Percentiles rank a stretch among this genome's conserved stretches.
Evolutionary conservation across 148 eudicot species (phyloP).

Genomic region (Diospyros kaki): DNA sequence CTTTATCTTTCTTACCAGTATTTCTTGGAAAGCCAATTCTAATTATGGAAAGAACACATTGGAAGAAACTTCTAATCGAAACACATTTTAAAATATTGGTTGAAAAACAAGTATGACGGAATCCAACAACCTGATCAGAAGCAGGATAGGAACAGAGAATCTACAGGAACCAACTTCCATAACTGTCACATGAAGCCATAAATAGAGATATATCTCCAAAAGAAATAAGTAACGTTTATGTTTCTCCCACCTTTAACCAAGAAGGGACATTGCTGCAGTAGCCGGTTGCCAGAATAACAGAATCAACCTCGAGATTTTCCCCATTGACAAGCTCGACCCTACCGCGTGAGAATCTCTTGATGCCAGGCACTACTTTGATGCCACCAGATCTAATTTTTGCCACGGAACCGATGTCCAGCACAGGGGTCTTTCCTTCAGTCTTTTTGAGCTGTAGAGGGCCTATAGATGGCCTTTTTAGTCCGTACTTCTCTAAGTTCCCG

Average conservation of each 20-base stretch:
- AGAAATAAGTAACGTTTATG: neutral
- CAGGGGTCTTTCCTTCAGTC: conserved; percentile 78
- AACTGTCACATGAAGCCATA: conserved; percentile 51
- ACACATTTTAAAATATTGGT: neutral
- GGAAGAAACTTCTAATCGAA: neutral
- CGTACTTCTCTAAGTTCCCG: conserved; percentile 69
- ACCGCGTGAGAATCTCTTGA: conserved; percentile 56
- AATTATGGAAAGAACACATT: neutral
- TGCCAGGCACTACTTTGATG: conserved; percentile 74
- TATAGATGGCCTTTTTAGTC: conserved; percentile 65
- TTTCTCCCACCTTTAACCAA: conserved; percentile 72
- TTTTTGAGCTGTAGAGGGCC: conserved; percentile 84
- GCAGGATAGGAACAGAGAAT: conserved; percentile 27
- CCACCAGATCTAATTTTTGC: conserved; percentile 60
- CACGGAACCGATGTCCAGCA: conserved; percentile 71
- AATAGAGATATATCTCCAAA: conserved; percentile 15
- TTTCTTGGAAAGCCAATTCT: conserved; percentile 14
- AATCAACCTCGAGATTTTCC: conserved; percentile 48
- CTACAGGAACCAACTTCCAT: conserved; percentile 36
- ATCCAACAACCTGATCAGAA: conserved; percentile 33
- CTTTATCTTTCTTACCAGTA: neutral
- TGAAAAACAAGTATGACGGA: conserved; percentile 17
- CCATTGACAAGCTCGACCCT: conserved; percentile 60
- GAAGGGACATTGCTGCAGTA: conserved; percentile 84
- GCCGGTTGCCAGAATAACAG: conserved; percentile 81